phyloP scores from a whole-genome alignment of 306 rosid species.

The Cicer arietinum region DNA sequence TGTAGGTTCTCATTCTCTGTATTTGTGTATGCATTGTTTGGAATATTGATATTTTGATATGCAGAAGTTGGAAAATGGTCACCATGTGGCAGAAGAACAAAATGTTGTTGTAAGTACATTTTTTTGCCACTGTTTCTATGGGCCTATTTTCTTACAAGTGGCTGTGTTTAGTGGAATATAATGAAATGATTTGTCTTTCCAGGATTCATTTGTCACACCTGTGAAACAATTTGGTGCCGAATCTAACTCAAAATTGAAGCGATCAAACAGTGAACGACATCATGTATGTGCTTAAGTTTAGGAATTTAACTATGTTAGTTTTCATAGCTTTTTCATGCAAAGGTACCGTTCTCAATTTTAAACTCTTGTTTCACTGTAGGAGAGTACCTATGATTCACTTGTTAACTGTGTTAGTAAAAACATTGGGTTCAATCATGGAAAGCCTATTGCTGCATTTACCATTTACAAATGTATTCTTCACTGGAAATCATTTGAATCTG shows the following conservation, averaged over 20 bases:
- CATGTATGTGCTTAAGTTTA: conserved; percentile 64
- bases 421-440: conserved; percentile 86
- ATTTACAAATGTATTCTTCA: conserved; percentile 96
- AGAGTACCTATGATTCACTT: conserved; percentile 83
- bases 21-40: conserved; percentile 11
- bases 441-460: conserved; percentile 97
- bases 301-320: conserved; percentile 34
- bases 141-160: conserved; percentile 5
- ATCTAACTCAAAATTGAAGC: conserved; percentile 85
- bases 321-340: conserved; percentile 21
- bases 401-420: conserved; percentile 81
- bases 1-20: conserved; percentile 14
- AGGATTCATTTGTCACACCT: conserved; percentile 81
- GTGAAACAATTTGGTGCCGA: conserved; percentile 75
- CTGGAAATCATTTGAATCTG: conserved; percentile 99
- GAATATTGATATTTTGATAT: conserved; percentile 38
- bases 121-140: conserved; percentile 20
- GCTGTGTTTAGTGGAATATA: conserved; percentile 33
- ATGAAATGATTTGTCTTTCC: conserved; percentile 44
- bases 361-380: conserved; percentile 60
- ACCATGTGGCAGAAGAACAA: conserved; percentile 66
- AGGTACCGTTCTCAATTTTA: conserved; percentile 25
- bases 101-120: conserved; percentile 56
- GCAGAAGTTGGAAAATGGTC: conserved; percentile 88
- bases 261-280: conserved; percentile 83